Evolutionary conservation across 2,329 filamentous ascomycete genomes (phyloP).

Genomic region (Talaromyces atroroseus): DNA sequence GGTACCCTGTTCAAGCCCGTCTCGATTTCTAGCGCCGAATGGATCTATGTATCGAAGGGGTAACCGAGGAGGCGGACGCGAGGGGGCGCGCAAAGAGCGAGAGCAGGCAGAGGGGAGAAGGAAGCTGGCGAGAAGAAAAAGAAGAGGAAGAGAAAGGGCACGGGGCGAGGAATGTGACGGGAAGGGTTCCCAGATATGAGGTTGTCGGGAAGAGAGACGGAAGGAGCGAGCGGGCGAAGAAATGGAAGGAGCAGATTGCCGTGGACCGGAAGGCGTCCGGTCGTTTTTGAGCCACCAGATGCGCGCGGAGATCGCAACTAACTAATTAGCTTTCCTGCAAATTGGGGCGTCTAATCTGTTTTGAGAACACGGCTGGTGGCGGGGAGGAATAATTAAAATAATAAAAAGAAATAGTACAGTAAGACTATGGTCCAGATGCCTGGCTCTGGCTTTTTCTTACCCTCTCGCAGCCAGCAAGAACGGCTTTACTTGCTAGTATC

Average conservation of each 20-base stretch:
- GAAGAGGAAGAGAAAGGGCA: background rate
- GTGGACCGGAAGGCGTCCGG: conserved; percentile 9
- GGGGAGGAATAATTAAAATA: background rate
- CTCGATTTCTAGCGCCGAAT: background rate
- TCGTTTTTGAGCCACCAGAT: conserved; percentile 13
- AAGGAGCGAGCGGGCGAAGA: background rate
- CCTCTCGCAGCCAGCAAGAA: no score
- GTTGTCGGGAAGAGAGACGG: background rate
- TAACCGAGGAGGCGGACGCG: conserved; percentile 1
- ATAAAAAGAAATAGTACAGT: background rate
- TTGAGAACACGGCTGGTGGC: background rate
- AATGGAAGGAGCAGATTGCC: background rate
- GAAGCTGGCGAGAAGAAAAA: background rate
- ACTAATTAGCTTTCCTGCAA: background rate
- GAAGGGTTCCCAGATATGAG: background rate
- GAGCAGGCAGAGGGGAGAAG: background rate
- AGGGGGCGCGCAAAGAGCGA: background rate
- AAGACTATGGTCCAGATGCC: no score
- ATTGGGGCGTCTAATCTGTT: background rate
- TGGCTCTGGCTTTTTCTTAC: no score
- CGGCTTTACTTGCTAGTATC: background rate
- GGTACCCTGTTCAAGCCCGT: background rate
- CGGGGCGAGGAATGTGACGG: conserved; percentile 9
- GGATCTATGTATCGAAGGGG: conserved; percentile 1
- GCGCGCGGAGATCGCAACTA: conserved; percentile 11